Evolutionary conservation across 352 stramenopile species (phyloP), one percentile per base, ranked within the genome.

Genomic region (Globisporangium spinosum): DNA sequence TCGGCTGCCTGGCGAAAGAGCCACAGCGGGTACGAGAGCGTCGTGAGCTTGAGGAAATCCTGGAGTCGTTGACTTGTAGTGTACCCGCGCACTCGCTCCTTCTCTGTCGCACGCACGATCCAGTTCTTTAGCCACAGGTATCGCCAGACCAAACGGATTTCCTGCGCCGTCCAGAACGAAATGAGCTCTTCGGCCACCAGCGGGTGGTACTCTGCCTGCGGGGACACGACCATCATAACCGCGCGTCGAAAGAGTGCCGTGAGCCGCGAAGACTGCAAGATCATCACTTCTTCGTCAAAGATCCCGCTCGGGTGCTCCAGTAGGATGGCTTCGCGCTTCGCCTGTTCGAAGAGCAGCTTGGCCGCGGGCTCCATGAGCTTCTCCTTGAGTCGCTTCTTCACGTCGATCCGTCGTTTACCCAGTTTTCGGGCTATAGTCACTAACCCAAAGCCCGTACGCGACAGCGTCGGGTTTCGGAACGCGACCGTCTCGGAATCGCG

Each of bases 81-180:
- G 60, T 91, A 94, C 0, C 82, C 85, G 57, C 85, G 82, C 27
- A 84, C 80, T 8, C 78, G 71, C 59, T 94, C 83, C n/a, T 81
- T 81, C 43, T 94, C 81, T 4, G 81, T 89, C 12, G 87, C 80
- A 22, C 82, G 76, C 22, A 94, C 86, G 58, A 95, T 95, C 87
- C 87, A 95, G 45, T 90, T 90, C 35, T 90, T 90, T 10, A 95
- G 72, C 85, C 85, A 95, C 3, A 95, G 61, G 56, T 94, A 94
- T 27, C 87, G 78, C 87, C 87, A 95, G 51, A 95, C 83, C 8
- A 90, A 67, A 29, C 83, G 78, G 60, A 95, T 90, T 38, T 95
- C 85, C 12, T 87, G 67, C 5, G 80, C 77, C 2, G 65, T 82
- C 87, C 87, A 95, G 35, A 83, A 83, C n/a, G 82, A 89, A n/a